Evolutionary conservation across 768 basidiomycete genomes (phyloP).

Genomic region (Lactarius psammicola): DNA sequence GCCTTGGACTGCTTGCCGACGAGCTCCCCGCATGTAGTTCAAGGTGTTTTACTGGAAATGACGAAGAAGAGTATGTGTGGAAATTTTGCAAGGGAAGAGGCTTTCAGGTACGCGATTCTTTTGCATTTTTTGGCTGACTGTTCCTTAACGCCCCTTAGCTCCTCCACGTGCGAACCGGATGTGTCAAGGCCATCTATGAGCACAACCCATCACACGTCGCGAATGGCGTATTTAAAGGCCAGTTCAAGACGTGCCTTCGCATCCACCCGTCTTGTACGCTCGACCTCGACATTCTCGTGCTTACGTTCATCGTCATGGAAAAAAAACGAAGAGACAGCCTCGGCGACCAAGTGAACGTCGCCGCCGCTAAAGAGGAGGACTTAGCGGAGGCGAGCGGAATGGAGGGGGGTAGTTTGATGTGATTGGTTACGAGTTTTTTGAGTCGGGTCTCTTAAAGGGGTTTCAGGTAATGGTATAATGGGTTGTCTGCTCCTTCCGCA

Average conservation of each 20-base stretch:
- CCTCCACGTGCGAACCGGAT: constrained; percentile 24
- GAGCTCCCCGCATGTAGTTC: constrained; percentile 11
- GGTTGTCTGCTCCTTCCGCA: neutral
- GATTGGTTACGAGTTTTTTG: neutral
- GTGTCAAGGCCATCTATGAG: constrained; percentile 25
- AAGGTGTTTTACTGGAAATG: constrained; percentile 28
- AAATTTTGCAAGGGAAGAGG: constrained; percentile 26
- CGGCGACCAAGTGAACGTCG: constrained; percentile 28
- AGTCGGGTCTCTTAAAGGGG: neutral
- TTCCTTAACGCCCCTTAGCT: constrained; percentile 12
- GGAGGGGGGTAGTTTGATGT: constrained; percentile 29
- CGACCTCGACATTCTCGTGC: constrained; percentile 51
- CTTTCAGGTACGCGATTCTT: constrained; percentile 20
- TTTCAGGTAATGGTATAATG: neutral
- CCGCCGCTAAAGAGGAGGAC: constrained; percentile 28
- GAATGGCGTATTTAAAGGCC: constrained; percentile 49
- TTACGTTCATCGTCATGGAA: constrained; percentile 57
- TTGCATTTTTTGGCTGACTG: constrained; percentile 5
- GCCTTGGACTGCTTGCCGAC: neutral
- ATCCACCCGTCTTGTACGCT: constrained; percentile 45
- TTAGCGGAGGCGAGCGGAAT: constrained; percentile 29
- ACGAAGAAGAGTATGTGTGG: constrained; percentile 29
- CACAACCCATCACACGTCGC: constrained; percentile 33
- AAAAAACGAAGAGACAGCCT: constrained; percentile 47
- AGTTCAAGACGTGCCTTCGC: constrained; percentile 46